These are phyloP conservation scores for Sporothrix variecibatus DNA, from an alignment of 2,329 filamentous ascomycete genomes.

Conservation along the genomic window DNA sequence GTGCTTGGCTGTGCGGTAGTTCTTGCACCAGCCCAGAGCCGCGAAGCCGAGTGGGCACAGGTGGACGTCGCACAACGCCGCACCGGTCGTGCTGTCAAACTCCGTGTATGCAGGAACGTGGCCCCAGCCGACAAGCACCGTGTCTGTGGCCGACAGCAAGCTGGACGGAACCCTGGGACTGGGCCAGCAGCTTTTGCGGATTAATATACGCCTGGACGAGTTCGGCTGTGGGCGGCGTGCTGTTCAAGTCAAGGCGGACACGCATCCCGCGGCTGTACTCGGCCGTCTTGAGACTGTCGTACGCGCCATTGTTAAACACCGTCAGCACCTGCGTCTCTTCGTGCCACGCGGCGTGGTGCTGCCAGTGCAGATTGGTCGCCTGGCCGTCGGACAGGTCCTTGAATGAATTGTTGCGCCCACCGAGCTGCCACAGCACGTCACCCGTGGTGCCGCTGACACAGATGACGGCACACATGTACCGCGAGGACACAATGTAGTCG, in stretches of 20 bases:
- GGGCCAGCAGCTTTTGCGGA: conserved; percentile 39
- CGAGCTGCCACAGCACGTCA: conserved; percentile 54
- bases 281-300: conserved; percentile 14
- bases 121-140: conserved; percentile 50
- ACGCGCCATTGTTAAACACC: conserved; percentile 52
- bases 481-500: conserved; percentile 57
- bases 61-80: conserved; percentile 46
- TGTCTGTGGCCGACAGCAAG: conserved; percentile 40
- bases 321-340: conserved; percentile 41
- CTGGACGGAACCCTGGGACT: conserved; percentile 47
- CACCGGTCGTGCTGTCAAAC: conserved; percentile 42
- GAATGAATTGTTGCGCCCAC: conserved; percentile 52
- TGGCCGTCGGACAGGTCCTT: conserved; percentile 32
- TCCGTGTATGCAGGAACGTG: conserved; percentile 51
- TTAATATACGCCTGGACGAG: conserved; percentile 45
- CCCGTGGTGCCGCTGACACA: conserved; percentile 50
- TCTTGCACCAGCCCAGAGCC: conserved; percentile 27
- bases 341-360: conserved; percentile 44
- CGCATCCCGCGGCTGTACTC: conserved; percentile 39
- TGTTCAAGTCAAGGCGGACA: conserved; percentile 43
- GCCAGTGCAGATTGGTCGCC: conserved; percentile 33
- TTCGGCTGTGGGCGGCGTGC: conserved; percentile 41
- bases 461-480: conserved; percentile 48
- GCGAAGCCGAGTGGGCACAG: conserved; percentile 13
- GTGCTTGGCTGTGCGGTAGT: conserved; percentile 36